A percentile compares a stretch with the other conserved stretches of the same genome.
Evolutionary conservation across 352 stramenopile species (phyloP).

Genomic region (Phytophthora cactorum): DNA sequence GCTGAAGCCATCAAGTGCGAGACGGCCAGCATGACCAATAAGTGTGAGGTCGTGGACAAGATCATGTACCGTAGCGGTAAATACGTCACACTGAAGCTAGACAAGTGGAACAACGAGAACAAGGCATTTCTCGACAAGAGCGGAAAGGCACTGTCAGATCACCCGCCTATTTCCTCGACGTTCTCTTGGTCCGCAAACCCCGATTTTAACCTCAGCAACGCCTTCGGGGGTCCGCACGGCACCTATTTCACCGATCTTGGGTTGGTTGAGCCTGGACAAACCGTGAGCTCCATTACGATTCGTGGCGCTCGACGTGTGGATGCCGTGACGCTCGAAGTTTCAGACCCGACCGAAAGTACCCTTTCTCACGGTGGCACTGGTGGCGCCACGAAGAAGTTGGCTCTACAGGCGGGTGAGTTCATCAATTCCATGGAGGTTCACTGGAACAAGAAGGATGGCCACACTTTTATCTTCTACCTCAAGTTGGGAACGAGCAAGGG

Average conservation of each 20-base stretch:
- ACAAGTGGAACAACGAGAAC: slow-evolving; percentile 56
- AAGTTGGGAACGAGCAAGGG: slow-evolving; percentile 43
- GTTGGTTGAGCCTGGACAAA: slow-evolving; percentile 26
- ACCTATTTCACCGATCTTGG: slow-evolving; percentile 45
- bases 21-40: slow-evolving; percentile 40
- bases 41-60: slow-evolving; percentile 68
- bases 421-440: slow-evolving; percentile 53
- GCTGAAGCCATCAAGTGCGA: slow-evolving; percentile 48
- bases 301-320: slow-evolving; percentile 39
- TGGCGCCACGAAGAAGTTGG: slow-evolving; percentile 39
- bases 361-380: slow-evolving; percentile 51
- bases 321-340: slow-evolving; percentile 42
- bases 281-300: slow-evolving; percentile 48
- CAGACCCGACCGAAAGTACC: slow-evolving; percentile 33
- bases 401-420: slow-evolving; percentile 47
- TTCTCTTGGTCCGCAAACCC: slow-evolving; percentile 48
- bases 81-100: slow-evolving; percentile 43
- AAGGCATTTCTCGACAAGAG: slow-evolving; percentile 42
- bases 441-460: slow-evolving; percentile 40
- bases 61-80: slow-evolving; percentile 67
- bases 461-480: slow-evolving; percentile 54
- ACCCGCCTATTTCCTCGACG: slow-evolving; percentile 50
- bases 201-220: slow-evolving; percentile 38
- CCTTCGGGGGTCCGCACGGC: slow-evolving; percentile 48
- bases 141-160: slow-evolving; percentile 50